Evolutionary conservation across 192 early-diverging fungal species (phyloP).

Genomic region (Chytriomyces confervae): DNA sequence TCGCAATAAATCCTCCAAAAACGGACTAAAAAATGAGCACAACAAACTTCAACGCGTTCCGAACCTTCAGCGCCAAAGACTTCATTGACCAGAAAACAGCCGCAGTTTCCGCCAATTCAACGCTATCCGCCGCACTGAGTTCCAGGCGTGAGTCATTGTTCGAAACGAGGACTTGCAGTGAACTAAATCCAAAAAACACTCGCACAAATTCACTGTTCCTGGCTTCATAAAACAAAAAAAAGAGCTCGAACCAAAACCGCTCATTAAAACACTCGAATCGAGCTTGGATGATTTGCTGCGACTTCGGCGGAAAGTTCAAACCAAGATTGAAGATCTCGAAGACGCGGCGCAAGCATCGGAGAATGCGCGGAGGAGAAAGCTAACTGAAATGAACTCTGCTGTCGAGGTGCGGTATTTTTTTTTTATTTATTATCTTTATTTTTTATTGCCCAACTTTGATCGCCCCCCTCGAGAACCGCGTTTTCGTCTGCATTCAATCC

Average conservation of each 20-base stretch:
- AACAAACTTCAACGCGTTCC: slow-evolving; percentile 4
- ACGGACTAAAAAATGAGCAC: neutral
- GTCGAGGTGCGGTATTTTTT: slow-evolving; percentile 69
- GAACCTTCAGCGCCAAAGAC: slow-evolving; percentile 20
- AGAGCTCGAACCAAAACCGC: slow-evolving; percentile 88
- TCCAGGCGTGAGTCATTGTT: neutral
- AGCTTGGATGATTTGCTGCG: slow-evolving; percentile 82
- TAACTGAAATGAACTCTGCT: slow-evolving; percentile 76
- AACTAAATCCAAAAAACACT: neutral
- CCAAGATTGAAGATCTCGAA: slow-evolving; percentile 86
- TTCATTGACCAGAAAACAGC: slow-evolving; percentile 13
- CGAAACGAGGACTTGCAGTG: neutral
- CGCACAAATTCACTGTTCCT: neutral
- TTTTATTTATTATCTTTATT: neutral
- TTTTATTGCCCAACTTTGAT: neutral
- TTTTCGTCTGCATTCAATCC: slow-evolving; percentile 34
- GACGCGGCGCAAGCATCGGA: slow-evolving; percentile 77
- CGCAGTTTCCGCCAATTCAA: neutral
- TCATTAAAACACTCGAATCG: slow-evolving; percentile 89
- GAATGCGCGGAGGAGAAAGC: slow-evolving; percentile 72
- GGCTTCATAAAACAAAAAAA: slow-evolving; percentile 2
- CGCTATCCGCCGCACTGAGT: neutral
- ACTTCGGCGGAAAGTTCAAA: slow-evolving; percentile 75
- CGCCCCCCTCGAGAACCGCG: slow-evolving; percentile 64
- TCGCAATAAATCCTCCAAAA: neutral